These are phyloP conservation scores for Lichtheimia ramosa DNA, from an alignment of 371 early-diverging fungal genomes.

Conservation along the genomic window DNA sequence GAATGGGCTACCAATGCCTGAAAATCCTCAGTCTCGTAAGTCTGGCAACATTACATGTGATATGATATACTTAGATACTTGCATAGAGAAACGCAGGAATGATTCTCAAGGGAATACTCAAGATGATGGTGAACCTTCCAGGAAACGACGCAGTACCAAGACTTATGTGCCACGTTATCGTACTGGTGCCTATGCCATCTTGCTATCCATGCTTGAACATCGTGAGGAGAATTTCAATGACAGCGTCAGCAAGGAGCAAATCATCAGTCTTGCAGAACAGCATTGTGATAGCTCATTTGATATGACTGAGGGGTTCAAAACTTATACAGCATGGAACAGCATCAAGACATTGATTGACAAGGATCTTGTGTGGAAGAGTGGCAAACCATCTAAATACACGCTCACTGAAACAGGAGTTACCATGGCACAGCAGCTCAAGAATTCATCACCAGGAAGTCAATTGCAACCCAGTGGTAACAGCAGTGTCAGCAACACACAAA, in stretches of 20 bases:
- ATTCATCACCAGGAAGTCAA: neutral
- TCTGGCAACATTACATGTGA: neutral
- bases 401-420: slow-evolving; percentile 75
- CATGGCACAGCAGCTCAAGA: slow-evolving; percentile 56
- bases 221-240: slow-evolving; percentile 19
- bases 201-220: slow-evolving; percentile 69
- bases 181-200: slow-evolving; percentile 84
- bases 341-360: slow-evolving; percentile 73
- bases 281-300: slow-evolving; percentile 71
- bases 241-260: slow-evolving; percentile 53
- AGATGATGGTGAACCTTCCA: too few relatives aligned
- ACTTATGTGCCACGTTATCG: slow-evolving; percentile 82
- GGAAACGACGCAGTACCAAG: slow-evolving; percentile 21
- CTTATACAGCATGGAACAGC: slow-evolving; percentile 78
- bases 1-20: slow-evolving; percentile 52
- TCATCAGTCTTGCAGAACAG: slow-evolving; percentile 59
- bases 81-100: neutral
- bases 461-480: neutral
- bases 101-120: neutral
- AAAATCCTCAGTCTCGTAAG: slow-evolving; percentile 7
- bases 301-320: slow-evolving; percentile 45
- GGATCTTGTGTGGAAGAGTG: slow-evolving; percentile 65
- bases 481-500: slow-evolving; percentile 2
- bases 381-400: slow-evolving; percentile 62
- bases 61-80: neutral